These are phyloP conservation scores for Stagonosporopsis chrysanthemi DNA, from an alignment of 2,329 filamentous ascomycete species.

Conservation along the genomic window DNA sequence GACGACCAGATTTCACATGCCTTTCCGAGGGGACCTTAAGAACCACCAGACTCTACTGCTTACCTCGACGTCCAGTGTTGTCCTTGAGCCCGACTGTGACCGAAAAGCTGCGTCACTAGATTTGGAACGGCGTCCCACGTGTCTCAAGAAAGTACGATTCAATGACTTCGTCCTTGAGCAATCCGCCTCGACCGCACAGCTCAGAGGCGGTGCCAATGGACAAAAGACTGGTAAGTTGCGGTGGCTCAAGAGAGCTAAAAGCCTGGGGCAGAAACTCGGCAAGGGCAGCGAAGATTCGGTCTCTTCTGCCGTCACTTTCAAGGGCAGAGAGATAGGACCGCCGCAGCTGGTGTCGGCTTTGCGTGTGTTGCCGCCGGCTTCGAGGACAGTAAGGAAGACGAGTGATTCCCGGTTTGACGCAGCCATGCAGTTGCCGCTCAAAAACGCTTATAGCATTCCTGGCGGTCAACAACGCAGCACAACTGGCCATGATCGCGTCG, in stretches of 20 bases:
- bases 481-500: not conserved
- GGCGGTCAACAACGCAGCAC: not conserved
- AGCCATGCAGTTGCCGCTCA: not conserved
- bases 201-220: constrained; percentile 1
- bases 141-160: not conserved
- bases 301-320: not conserved
- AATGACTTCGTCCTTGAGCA: not conserved
- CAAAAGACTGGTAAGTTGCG: not conserved
- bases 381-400: not conserved
- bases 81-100: not conserved
- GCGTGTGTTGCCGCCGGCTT: constrained; percentile 1
- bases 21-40: not conserved
- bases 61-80: not conserved
- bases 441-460: not conserved
- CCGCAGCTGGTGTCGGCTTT: not conserved
- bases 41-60: not conserved
- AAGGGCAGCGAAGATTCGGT: not conserved
- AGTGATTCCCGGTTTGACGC: too few species aligned
- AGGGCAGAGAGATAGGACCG: constrained; percentile 1
- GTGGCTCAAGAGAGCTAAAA: not conserved
- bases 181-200: not conserved
- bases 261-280: not conserved
- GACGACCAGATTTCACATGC: not conserved
- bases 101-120: not conserved
- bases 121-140: not conserved